Evolutionary conservation across 83 land plant species (phyloP).

Genomic region (Picea mariana): DNA sequence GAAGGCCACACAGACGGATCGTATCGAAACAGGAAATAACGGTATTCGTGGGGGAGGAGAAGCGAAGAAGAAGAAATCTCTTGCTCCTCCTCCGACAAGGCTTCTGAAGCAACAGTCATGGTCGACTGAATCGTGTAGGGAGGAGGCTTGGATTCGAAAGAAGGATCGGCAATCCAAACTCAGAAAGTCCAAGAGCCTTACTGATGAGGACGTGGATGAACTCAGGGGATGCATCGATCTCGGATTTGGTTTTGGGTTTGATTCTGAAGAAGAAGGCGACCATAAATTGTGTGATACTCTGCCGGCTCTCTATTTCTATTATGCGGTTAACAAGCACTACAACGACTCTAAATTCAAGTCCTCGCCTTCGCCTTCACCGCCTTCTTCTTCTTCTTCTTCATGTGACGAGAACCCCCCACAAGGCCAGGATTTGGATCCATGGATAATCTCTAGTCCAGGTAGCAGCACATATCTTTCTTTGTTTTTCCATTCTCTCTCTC

Average conservation of each 20-base stretch:
- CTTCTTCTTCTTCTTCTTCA: background rate
- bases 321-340: slow-evolving; percentile 47
- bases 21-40: too few relatives aligned
- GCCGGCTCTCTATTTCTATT: slow-evolving; percentile 59
- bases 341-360: slow-evolving; percentile 13
- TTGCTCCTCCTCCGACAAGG: background rate
- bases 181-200: slow-evolving; percentile 49
- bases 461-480: background rate
- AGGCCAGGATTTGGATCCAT: background rate
- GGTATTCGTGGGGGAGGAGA: too few relatives aligned
- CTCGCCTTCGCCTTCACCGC: slow-evolving; percentile 10
- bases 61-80: too few relatives aligned
- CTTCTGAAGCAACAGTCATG: slow-evolving; percentile 47
- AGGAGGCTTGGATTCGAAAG: slow-evolving; percentile 53
- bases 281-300: slow-evolving; percentile 46
- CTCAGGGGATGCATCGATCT: slow-evolving; percentile 67
- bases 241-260: slow-evolving; percentile 64
- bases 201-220: slow-evolving; percentile 75
- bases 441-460: slow-evolving; percentile 27
- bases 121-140: slow-evolving; percentile 42
- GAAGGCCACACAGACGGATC: too few relatives aligned
- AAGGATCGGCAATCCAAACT: background rate
- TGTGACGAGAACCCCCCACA: background rate
- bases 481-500: too few relatives aligned
- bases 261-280: slow-evolving; percentile 32